Percentiles rank a stretch among this genome's conserved stretches.
Conservation (phyloP, 139 green algal genomes). For the Trebouxia sp. region DNA sequence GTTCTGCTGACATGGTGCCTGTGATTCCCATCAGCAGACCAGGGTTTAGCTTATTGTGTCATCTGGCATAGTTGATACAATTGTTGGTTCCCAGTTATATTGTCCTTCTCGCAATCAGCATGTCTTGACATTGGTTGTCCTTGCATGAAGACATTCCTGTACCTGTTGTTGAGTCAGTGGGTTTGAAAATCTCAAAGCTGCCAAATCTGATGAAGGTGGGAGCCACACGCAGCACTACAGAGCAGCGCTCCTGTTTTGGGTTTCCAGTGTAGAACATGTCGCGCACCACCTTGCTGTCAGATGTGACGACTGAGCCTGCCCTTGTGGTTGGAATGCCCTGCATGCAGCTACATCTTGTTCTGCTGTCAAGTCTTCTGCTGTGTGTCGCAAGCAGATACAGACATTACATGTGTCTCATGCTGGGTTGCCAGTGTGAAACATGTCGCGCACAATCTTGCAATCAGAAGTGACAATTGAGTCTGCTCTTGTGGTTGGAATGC, state of each 20-base stretch:
- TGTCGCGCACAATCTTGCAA: conserved; percentile 77
- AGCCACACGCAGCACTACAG: conserved; percentile 83
- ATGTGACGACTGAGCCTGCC: conserved; percentile 83
- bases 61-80: no score
- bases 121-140: no score
- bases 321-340: conserved; percentile 89
- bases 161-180: conserved; percentile 50
- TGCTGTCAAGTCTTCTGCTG: no score
- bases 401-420: not conserved
- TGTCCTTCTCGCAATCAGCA: no score
- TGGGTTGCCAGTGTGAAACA: conserved; percentile 65
- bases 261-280: conserved; percentile 81
- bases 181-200: conserved; percentile 88
- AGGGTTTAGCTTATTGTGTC: no score
- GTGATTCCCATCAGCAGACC: no score
- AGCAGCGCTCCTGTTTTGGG: conserved; percentile 58
- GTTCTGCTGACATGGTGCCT: no score
- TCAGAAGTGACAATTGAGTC: conserved; percentile 86
- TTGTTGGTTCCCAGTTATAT: no score
- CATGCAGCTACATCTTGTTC: not conserved
- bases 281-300: conserved; percentile 76
- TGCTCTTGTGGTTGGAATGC: conserved; percentile 91
- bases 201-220: conserved; percentile 91
- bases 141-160: no score
- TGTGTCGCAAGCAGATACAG: not conserved